A percentile compares a stretch with the other conserved stretches of the same genome.
Conservation (phyloP, 768 basidiomycete genomes). For the Russula sp. region DNA sequence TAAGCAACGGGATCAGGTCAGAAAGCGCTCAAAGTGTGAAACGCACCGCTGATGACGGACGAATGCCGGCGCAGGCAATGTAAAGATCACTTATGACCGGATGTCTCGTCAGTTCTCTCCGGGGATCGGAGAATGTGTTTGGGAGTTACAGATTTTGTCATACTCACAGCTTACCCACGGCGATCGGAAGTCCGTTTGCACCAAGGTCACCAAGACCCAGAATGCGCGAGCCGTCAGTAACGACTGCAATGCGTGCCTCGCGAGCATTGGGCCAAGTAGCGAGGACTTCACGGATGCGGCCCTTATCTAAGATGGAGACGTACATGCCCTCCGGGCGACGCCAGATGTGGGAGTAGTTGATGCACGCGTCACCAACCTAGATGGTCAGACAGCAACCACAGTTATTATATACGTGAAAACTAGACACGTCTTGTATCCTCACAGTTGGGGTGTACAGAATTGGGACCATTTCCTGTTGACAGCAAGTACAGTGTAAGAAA, state of each 20-base stretch:
- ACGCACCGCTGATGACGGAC: slow-evolving; percentile 64
- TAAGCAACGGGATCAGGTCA: neutral
- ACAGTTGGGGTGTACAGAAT: slow-evolving; percentile 92
- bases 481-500: neutral
- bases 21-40: slow-evolving; percentile 4
- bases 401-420: slow-evolving; percentile 74
- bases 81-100: slow-evolving; percentile 11
- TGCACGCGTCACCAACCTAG: slow-evolving; percentile 31
- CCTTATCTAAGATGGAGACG: slow-evolving; percentile 81
- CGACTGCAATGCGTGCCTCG: slow-evolving; percentile 82
- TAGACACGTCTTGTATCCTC: slow-evolving; percentile 74
- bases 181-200: slow-evolving; percentile 82
- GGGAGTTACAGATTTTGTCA: neutral
- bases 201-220: slow-evolving; percentile 85
- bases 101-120: slow-evolving; percentile 16
- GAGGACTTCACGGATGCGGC: slow-evolving; percentile 68
- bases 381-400: slow-evolving; percentile 32
- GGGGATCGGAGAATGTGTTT: neutral
- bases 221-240: slow-evolving; percentile 90
- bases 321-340: slow-evolving; percentile 40
- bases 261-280: slow-evolving; percentile 68
- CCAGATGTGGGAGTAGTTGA: slow-evolving; percentile 31
- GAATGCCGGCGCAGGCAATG: slow-evolving; percentile 49
- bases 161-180: slow-evolving; percentile 76
- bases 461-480: slow-evolving; percentile 54